Base-by-base conservation (phyloP, 2,329 filamentous ascomycete genomes). In the Aspergillus tubingensis region DNA sequence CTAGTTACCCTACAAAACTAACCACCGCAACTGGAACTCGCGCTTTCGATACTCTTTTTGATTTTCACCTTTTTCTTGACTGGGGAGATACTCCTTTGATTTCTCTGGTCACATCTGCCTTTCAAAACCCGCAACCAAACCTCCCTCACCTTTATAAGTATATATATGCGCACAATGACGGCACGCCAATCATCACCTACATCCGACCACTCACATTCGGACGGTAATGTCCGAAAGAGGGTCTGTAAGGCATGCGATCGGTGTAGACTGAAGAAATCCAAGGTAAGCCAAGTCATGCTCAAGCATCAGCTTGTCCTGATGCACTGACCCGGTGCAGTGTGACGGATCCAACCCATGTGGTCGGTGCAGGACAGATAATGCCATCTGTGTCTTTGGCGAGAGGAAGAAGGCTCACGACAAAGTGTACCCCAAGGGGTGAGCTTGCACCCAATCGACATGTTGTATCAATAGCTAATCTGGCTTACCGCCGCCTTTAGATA, bases 241-340 rank as follows among this genome's bases (percentile, higher is more conserved):
- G 86, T 88, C 41, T 86, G 86, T 73, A 88, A 88, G 76, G 86
- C 86, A 23, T 88, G 86, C 74, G 86, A 88, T 74, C 81, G 86
- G 61, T 88, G 86, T 77, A 80, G 86, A 51, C 68, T 88, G 60
- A 88, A 88, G 76, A 88, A 88, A 72, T 88, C 85, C 71, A 88
- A 88, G 79, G 84, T 84, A 77, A 61, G 62, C 50, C 54, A n/a
- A 27, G 25, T 47, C 51, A 51, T 41, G 51, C 54, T 32, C 57
- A 58, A 47, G 58, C 51, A 57, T 65, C 62, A 63, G 60, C 59
- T 39, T n/a, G 39, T 50, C 59, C 57, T 66, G 57, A 62, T 57
- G 51, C 54, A 69, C 69, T 74, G 66, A 74, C 68, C 55, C 44
- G 53, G 51, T 47, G 58, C 62, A 74, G 83, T 88, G 86, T 74